Conservation (phyloP, 2,329 filamentous ascomycete genomes). For the Exophiala spinifera region DNA sequence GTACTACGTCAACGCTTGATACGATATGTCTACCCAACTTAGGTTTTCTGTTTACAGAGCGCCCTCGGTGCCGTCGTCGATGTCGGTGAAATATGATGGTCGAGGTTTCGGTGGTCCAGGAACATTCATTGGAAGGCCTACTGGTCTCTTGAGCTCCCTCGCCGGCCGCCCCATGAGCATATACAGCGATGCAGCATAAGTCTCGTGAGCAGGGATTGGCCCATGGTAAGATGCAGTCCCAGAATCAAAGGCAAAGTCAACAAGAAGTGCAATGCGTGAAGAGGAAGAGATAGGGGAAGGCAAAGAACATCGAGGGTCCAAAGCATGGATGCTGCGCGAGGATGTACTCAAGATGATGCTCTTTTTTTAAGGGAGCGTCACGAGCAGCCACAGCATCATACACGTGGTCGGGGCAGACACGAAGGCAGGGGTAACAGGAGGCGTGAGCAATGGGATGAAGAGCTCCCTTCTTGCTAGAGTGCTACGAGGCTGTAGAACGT, state of each 20-base stretch:
- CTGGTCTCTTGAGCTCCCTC: not conserved
- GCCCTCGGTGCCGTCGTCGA: not conserved
- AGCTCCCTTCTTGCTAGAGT: not conserved
- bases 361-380: not conserved
- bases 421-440: not conserved
- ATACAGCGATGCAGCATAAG: not conserved
- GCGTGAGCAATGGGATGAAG: not conserved
- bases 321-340: not conserved
- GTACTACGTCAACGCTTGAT: too few species aligned
- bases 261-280: not conserved
- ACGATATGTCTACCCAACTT: too few species aligned
- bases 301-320: not conserved
- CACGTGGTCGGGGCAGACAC: not conserved
- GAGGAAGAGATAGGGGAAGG: not conserved
- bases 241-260: not conserved
- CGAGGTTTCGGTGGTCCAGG: not conserved
- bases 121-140: not conserved
- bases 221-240: not conserved
- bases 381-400: not conserved
- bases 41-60: too few species aligned
- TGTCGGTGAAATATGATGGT: not conserved
- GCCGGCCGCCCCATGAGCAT: not conserved
- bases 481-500: not conserved
- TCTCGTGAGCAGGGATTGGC: not conserved
- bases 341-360: not conserved